Evolutionary conservation across 1,139 yeast genomes (phyloP).

Genomic region (Ogataea hybrid): DNA sequence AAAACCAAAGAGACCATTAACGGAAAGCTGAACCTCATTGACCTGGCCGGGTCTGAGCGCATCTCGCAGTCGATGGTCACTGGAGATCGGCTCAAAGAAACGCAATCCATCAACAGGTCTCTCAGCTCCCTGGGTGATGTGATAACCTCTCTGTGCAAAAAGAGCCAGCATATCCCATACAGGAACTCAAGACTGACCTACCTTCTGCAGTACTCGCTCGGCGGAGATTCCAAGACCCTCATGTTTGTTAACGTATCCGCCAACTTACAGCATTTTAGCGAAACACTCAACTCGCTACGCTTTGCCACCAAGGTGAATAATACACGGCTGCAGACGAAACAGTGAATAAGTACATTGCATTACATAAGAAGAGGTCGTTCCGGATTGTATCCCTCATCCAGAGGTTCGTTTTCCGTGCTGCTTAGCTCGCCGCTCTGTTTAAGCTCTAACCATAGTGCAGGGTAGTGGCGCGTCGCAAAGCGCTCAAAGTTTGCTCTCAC

Average conservation of each 20-base stretch:
- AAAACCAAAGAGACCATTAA: constrained; percentile 48
- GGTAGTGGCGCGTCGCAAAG: constrained; percentile 52
- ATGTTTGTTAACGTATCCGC: constrained; percentile 95
- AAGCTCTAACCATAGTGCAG: constrained; percentile 48
- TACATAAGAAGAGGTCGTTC: constrained; percentile 2
- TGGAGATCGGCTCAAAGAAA: constrained; percentile 82
- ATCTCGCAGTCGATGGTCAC: constrained; percentile 70
- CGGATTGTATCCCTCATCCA: constrained; percentile 24
- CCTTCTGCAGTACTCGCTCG: constrained; percentile 76
- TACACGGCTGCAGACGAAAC: constrained; percentile 37
- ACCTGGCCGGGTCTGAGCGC: constrained; percentile 90
- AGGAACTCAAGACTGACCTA: constrained; percentile 70
- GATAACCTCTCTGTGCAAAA: constrained; percentile 58
- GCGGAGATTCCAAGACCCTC: constrained; percentile 84
- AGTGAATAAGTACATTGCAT: background rate
- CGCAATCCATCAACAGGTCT: constrained; percentile 87
- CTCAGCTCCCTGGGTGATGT: constrained; percentile 91
- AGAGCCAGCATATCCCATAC: constrained; percentile 46
- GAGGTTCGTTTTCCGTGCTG: constrained; percentile 4
- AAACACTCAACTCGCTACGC: constrained; percentile 79
- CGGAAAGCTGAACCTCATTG: constrained; percentile 80
- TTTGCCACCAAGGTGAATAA: constrained; percentile 83
- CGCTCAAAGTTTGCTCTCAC: constrained; percentile 46
- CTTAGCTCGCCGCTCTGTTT: constrained; percentile 39
- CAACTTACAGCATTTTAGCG: constrained; percentile 56